Evolutionary conservation across 2,329 filamentous ascomycete species (phyloP), one percentile per base, ranked within the genome.

Genomic region (Colletotrichum sp.): DNA sequence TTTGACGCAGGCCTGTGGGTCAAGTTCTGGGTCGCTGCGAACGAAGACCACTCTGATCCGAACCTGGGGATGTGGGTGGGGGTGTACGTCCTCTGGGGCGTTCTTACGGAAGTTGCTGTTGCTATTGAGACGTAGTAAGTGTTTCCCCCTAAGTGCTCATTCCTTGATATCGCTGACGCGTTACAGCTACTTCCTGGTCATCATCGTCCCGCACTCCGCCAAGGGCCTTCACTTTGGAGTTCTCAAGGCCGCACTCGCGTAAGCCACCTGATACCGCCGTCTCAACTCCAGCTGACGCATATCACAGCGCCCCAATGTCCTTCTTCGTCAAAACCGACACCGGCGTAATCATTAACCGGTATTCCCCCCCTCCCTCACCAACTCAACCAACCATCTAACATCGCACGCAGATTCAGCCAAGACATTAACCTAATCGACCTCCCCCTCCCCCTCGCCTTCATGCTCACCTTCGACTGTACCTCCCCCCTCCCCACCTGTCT

Each of bases 401-500:
- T 9, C 3, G 1, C 2, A 16, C 8, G 9, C 71, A 72, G 73
- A 27, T 82, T 83, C 71, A 81, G 80, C 62, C 81, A 81, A 49
- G 81, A 82, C 71, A 78, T 80, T 52, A 79, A 78, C 22, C 76
- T 82, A 22, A 61, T 82, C 19, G 80, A 82, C 55, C 77, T 77
- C 12, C 77, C 80, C 11, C 73, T 82, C 5, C 75, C 71, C 3
- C 71, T 78, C 8, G 78, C 81, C 2, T 77, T 84, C 6, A 30
- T 84, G n/a, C 80, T 81, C 11, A 66, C 75, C 6, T 61, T 65
- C 16, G 65, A 76, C 55, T 57, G 73, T 72, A 69, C 7, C 32
- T 3, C 9, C n/a, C 4, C 7, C 32, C 3, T 6, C 29, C 5
- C 11, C 32, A 32, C 30, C 30, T 32, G 1, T 32, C 9, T 11